Percentiles rank a stretch among this genome's conserved stretches.
These are phyloP conservation scores for Phaeodactylum tricornutum DNA, from an alignment of 108 stramenopile genomes.

Conservation along the genomic window DNA sequence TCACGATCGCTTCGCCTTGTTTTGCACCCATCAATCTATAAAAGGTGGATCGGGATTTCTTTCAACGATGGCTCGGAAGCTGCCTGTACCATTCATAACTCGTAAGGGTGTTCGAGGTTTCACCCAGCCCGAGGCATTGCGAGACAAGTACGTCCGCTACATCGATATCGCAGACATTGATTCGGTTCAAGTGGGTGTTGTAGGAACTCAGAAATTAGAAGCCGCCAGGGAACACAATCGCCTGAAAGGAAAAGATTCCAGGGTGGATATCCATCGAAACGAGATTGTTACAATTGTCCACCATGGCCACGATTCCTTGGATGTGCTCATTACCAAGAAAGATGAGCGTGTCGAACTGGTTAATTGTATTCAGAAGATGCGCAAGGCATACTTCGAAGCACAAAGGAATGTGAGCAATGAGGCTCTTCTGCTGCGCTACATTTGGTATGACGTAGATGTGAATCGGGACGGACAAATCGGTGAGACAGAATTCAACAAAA, in stretches of 20 bases:
- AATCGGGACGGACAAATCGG: slow-evolving; percentile 30
- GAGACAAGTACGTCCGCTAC: slow-evolving; percentile 27
- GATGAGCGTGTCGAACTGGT: slow-evolving; percentile 17
- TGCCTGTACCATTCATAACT: slow-evolving; percentile 18
- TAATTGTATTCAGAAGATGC: slow-evolving; percentile 23
- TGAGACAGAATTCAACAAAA: slow-evolving; percentile 30
- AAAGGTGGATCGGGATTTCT: too few relatives aligned
- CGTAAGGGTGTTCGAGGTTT: slow-evolving; percentile 11
- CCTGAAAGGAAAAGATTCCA: background rate
- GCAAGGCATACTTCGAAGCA: slow-evolving; percentile 26
- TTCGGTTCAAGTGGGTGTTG: slow-evolving; percentile 37
- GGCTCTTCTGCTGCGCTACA: slow-evolving; percentile 46
- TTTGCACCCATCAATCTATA: slow-evolving; percentile 40
- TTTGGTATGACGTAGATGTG: slow-evolving; percentile 63
- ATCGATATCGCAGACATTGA: slow-evolving; percentile 63
- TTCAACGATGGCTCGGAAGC: too few relatives aligned
- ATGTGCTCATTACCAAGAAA: slow-evolving; percentile 31
- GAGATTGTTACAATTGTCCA: slow-evolving; percentile 39
- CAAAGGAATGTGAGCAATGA: slow-evolving; percentile 26
- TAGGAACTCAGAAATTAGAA: slow-evolving; percentile 57
- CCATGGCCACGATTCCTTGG: slow-evolving; percentile 20
- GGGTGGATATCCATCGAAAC: background rate
- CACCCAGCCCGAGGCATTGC: slow-evolving; percentile 1
- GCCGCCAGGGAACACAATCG: slow-evolving; percentile 6
- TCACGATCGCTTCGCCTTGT: slow-evolving; percentile 51